A percentile compares a stretch with the other conserved stretches of the same genome.
These are phyloP conservation scores for Myriosclerotinia scirpicola DNA, from an alignment of 2,329 filamentous ascomycete genomes.

Conservation along the genomic window DNA sequence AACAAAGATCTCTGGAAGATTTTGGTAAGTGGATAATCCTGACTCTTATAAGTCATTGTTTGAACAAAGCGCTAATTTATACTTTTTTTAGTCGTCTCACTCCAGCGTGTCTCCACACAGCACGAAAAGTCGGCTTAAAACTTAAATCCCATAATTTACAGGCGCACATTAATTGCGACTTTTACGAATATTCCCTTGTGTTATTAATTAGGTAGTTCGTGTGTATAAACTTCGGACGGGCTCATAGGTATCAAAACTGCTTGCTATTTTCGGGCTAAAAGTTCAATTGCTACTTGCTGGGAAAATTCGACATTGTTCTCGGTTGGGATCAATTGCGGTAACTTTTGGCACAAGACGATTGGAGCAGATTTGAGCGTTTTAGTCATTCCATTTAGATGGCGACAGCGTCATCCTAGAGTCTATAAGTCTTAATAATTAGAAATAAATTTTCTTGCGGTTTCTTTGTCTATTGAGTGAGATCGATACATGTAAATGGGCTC, in stretches of 20 bases:
- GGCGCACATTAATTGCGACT: slow-evolving; percentile 18
- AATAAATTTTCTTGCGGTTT: slow-evolving; percentile 12
- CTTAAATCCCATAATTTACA: slow-evolving; percentile 20
- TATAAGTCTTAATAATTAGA: slow-evolving; percentile 22
- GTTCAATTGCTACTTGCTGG: slow-evolving; percentile 22
- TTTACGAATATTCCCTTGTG: slow-evolving; percentile 20
- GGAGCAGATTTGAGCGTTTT: slow-evolving; percentile 24
- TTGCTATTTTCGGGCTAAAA: slow-evolving; percentile 20
- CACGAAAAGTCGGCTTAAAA: slow-evolving; percentile 81
- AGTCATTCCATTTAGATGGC: slow-evolving; percentile 21
- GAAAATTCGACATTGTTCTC: slow-evolving; percentile 6
- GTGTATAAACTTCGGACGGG: slow-evolving; percentile 23
- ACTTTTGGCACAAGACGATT: slow-evolving; percentile 21
- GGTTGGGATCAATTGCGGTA: slow-evolving; percentile 3
- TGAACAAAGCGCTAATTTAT: slow-evolving; percentile 48
- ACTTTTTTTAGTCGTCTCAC: slow-evolving; percentile 66
- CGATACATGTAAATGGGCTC: no score
- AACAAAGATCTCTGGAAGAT: slow-evolving; percentile 84
- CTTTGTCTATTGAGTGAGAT: not conserved
- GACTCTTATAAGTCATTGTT: slow-evolving; percentile 10
- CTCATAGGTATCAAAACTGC: slow-evolving; percentile 21
- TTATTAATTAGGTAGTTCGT: slow-evolving; percentile 22
- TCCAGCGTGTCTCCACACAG: slow-evolving; percentile 87
- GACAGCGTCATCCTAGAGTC: slow-evolving; percentile 21
- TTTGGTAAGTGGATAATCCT: slow-evolving; percentile 64